Base-by-base conservation (phyloP, 202 grass and related monocot genomes). In the Elaeis oleifera region DNA sequence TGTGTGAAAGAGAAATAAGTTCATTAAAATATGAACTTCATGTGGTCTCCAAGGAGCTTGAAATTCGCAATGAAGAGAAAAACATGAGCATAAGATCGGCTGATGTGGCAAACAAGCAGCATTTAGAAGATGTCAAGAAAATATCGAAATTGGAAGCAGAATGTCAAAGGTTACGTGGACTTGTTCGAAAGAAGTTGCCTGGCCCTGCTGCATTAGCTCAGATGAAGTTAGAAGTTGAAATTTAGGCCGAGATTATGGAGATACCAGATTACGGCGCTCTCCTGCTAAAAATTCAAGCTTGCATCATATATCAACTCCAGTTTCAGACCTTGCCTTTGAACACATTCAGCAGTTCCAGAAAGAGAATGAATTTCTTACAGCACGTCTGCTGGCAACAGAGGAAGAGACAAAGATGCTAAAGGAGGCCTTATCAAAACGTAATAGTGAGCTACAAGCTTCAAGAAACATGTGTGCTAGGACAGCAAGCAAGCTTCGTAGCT, bases 161-260 rank as follows among this genome's bases (percentile, higher is more conserved):
- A 81, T 97, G 92, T 79, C 84, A 89, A 62, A 86, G 88, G 57
- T 76, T 97, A 50, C 85, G 84, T 51, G 58, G 71, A 66, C 90
- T 97, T 78, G 76, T 97, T 8, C 73, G 84, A 53, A 91, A 91
- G 76, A 83, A 81, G 6, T 77, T 97, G 1, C 92, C 92, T 9
- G 87, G 92, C 0, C 87, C 87, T 21, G 87, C 79, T n/a, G 92
- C 92, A 29, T 50, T 97, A 5, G 79, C 87, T 27, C 81, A 91
- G 70, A 97, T 91, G 92, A 81, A 84, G 18, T 74, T 87, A 61
- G 92, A 97, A 78, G 74, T 95, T n/a, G 82, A 90, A 69, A 56
- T 69, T 58, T 71, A 56, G 88, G 82, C 5, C 11, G 49, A 28
- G 60, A 27, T 71, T 61, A 65, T 50, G 60, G 18, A 6, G 69